Evolutionary conservation across 2,329 filamentous ascomycete species (phyloP).

Genomic region (Neonectria punicea): DNA sequence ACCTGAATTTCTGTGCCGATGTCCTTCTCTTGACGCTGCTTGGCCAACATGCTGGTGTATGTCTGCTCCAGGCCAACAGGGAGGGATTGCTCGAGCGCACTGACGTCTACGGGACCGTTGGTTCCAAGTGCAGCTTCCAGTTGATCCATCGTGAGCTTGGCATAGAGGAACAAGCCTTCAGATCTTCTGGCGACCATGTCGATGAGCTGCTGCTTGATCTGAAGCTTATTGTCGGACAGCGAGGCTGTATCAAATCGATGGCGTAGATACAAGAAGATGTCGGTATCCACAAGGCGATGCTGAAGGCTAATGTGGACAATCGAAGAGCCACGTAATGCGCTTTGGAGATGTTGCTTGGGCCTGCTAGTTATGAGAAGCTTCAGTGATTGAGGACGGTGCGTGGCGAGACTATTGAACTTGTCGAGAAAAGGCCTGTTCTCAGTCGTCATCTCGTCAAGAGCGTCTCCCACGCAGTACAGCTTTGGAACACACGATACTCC

Average conservation of each 20-base stretch:
- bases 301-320: conserved; percentile 38
- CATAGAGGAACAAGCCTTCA: conserved; percentile 36
- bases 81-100: conserved; percentile 28
- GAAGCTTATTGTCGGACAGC: background rate
- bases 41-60: conserved; percentile 50
- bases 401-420: conserved; percentile 33
- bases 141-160: conserved; percentile 40
- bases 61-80: conserved; percentile 36
- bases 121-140: conserved; percentile 17
- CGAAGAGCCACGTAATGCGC: conserved; percentile 30
- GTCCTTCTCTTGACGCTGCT: conserved; percentile 47
- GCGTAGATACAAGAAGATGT: conserved; percentile 32
- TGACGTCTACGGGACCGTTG: conserved; percentile 3
- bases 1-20: conserved; percentile 46
- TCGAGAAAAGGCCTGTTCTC: conserved; percentile 32
- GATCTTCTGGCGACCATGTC: conserved; percentile 30
- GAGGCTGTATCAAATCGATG: conserved; percentile 28
- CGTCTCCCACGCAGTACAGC: conserved; percentile 37
- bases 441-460: conserved; percentile 38
- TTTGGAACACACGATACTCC: conserved; percentile 29
- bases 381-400: conserved; percentile 28
- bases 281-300: conserved; percentile 33
- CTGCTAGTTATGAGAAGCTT: conserved; percentile 39
- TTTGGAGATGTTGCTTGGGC: conserved; percentile 34
- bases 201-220: conserved; percentile 27